Evolutionary conservation across 331 rosid genomes (phyloP).

Genomic region (Phaseolus coccineus): DNA sequence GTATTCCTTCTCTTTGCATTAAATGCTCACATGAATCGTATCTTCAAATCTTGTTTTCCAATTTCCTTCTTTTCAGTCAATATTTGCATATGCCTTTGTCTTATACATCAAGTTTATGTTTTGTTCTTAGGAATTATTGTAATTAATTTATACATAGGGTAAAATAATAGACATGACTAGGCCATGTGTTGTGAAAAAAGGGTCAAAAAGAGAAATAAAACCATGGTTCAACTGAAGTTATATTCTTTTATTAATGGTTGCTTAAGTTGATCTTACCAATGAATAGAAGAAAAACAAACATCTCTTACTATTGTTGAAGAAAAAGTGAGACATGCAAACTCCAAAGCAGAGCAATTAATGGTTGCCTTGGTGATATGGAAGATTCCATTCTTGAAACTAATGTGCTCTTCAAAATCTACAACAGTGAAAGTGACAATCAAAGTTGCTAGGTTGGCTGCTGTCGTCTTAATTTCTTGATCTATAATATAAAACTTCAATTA

Average conservation of each 20-base stretch:
- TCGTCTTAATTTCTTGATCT: background rate
- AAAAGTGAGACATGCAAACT: slow-evolving; percentile 60
- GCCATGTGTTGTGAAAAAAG: slow-evolving; percentile 29
- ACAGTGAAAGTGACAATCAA: slow-evolving; percentile 18
- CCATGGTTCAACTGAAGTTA: slow-evolving; percentile 32
- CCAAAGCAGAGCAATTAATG: slow-evolving; percentile 62
- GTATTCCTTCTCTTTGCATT: slow-evolving; percentile 57
- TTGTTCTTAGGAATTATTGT: slow-evolving; percentile 14
- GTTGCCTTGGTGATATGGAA: slow-evolving; percentile 37
- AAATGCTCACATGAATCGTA: slow-evolving; percentile 81
- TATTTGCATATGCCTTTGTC: slow-evolving; percentile 40
- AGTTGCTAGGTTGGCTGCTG: background rate
- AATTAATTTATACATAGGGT: background rate
- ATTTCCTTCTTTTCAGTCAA: slow-evolving; percentile 50
- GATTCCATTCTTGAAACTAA: slow-evolving; percentile 42
- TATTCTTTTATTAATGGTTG: background rate
- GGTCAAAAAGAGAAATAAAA: slow-evolving; percentile 33
- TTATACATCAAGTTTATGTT: slow-evolving; percentile 45
- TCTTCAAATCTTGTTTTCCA: slow-evolving; percentile 64
- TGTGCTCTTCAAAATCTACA: slow-evolving; percentile 42
- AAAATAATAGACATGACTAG: background rate
- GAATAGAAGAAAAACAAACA: slow-evolving; percentile 64
- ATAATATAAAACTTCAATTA: background rate
- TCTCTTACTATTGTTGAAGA: slow-evolving; percentile 58
- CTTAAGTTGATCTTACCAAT: slow-evolving; percentile 33